Base-by-base conservation (phyloP, 2,329 filamentous ascomycete genomes). In the Emmonsia crescens region DNA sequence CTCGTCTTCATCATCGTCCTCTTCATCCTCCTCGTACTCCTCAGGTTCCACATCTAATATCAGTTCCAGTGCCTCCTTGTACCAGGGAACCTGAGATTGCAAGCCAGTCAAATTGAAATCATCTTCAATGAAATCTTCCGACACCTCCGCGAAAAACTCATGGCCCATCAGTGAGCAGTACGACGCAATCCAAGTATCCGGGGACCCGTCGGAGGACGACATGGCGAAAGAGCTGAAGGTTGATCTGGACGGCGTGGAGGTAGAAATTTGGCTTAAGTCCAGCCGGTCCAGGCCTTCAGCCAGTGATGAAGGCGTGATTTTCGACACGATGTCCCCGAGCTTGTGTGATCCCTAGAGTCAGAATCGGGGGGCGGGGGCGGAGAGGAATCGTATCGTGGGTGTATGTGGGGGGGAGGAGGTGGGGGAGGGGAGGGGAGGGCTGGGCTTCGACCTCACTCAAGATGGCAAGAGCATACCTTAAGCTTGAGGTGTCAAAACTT, bases 21-120 rank as follows among this genome's bases (percentile, higher is more conserved):
- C 84, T 33, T 86, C 84, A 36, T 85, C 83, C 38, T 87, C 84
- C 60, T 86, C 83, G 51, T 86, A 84, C 52, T 96, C 93, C 77
- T 96, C 93, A 44, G 94, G 92, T 73, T 99, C 94, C 58, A 99
- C 94, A 69, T 99, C 94, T 66, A 99, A 82, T 68, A 99, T 97
- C 93, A 99, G 96, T 84, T 99, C 94, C 66, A 99, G 79, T 14
- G 94, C 94, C 78, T 99, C 94, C 77, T 97, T 99, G 77, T 99
- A 99, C 89, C 96, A 96, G 66, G 91, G 88, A 59, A 99, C 94
- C 78, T 97, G 93, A 63, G 87, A 89, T 76, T 96, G 91, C 70
- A 99, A 81, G 57, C 94, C 94, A 0, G 94, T 99, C 66, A 99
- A 82, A 77, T 99, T 99, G 82, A 99, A 99, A 76, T 99, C 94